These are phyloP conservation scores for Mortierella polycephala DNA, from an alignment of 371 early-diverging fungal species.

Conservation along the genomic window DNA sequence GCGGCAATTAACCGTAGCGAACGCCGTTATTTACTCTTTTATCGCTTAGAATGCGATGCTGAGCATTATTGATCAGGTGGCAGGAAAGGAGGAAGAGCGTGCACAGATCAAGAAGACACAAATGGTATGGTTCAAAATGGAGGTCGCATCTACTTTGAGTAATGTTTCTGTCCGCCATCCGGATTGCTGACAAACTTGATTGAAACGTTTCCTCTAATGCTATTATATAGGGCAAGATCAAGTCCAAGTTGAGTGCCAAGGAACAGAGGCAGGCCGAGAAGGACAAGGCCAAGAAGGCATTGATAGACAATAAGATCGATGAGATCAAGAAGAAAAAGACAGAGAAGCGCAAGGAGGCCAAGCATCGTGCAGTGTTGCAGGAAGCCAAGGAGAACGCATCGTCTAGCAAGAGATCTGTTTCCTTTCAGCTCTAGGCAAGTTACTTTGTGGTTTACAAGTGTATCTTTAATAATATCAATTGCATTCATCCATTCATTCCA, in stretches of 20 bases:
- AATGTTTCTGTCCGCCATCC: too few species aligned
- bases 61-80: constrained; percentile 48
- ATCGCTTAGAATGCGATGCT: constrained; percentile 35
- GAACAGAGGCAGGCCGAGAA: constrained; percentile 39
- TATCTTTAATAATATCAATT: neutral
- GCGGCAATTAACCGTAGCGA: neutral
- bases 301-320: constrained; percentile 47
- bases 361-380: constrained; percentile 31
- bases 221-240: constrained; percentile 39
- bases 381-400: constrained; percentile 18
- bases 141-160: too few species aligned
- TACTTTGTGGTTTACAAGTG: neutral
- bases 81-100: constrained; percentile 50
- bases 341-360: constrained; percentile 47
- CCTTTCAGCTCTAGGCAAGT: constrained; percentile 19
- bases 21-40: neutral
- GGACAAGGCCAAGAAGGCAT: constrained; percentile 41
- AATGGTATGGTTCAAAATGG: constrained; percentile 42
- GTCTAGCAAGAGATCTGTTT: constrained; percentile 21
- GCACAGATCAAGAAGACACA: constrained; percentile 29
- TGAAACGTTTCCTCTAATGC: too few species aligned
- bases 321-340: constrained; percentile 52
- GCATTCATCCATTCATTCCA: neutral
- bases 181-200: too few species aligned
- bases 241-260: constrained; percentile 34